Evolutionary conservation across 176 grass and related monocot genomes (phyloP).

Genomic region (Guadua angustifolia): DNA sequence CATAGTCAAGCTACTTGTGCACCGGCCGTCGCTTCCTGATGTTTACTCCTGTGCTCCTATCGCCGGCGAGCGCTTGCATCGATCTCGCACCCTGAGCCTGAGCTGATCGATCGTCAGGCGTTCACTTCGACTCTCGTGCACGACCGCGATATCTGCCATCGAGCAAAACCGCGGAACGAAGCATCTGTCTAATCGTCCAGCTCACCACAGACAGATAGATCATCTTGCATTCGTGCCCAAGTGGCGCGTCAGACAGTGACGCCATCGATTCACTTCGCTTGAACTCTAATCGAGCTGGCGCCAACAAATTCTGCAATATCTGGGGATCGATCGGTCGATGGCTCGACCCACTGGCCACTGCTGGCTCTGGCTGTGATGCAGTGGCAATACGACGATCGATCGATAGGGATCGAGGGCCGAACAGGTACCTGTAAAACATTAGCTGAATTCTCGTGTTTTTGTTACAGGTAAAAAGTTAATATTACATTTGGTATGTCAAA

Average conservation of each 20-base stretch:
- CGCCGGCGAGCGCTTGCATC: slow-evolving; percentile 12
- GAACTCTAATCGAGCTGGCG: neutral
- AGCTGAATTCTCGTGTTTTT: no score
- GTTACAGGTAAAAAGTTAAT: no score
- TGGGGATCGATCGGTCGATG: neutral
- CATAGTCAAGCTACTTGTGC: neutral
- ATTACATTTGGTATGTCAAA: no score
- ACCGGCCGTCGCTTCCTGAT: neutral
- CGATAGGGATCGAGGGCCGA: neutral
- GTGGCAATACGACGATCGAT: neutral
- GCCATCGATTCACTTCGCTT: rapidly evolving
- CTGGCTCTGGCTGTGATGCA: neutral
- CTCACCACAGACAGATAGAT: neutral
- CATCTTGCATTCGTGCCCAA: neutral
- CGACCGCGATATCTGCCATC: neutral
- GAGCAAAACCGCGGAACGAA: neutral
- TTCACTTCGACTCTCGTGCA: neutral
- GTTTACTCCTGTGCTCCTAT: neutral
- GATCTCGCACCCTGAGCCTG: neutral
- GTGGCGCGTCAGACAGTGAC: slow-evolving; percentile 8
- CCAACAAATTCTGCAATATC: slow-evolving; percentile 15
- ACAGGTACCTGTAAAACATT: neutral
- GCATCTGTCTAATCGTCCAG: neutral
- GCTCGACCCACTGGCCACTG: neutral
- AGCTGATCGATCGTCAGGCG: no score